Evolutionary conservation across 169 alveolate species (phyloP).

Genomic region (Babesia bovis): DNA sequence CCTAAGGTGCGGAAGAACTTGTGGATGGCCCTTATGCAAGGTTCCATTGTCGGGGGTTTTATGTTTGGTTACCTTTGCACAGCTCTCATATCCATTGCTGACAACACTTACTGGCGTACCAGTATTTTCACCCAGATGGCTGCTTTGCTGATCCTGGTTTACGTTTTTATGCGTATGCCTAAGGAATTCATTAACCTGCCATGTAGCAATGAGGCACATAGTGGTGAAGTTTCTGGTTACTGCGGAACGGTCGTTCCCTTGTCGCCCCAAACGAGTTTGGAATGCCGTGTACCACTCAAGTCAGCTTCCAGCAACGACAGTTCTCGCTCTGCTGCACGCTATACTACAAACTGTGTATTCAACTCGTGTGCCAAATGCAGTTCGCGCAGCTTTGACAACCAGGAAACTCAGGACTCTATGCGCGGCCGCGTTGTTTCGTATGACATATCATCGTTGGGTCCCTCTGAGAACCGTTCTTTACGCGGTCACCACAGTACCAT

Average conservation of each 20-base stretch:
- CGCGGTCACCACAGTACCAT: not conserved
- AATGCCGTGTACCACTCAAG: not conserved
- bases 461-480: not conserved
- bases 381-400: not conserved
- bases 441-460: not conserved
- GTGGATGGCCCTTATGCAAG: conserved; percentile 93
- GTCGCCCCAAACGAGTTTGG: not conserved
- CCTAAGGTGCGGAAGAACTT: conserved; percentile 85
- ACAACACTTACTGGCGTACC: conserved; percentile 42
- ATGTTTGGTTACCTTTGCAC: conserved; percentile 71
- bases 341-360: not conserved
- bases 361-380: not conserved
- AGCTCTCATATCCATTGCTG: conserved; percentile 9
- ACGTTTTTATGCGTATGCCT: conserved; percentile 28
- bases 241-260: not conserved
- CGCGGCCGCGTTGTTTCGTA: not conserved
- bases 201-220: not conserved
- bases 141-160: not conserved
- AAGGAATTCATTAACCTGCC: conserved; percentile 32
- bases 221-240: not conserved
- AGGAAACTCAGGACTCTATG: not conserved
- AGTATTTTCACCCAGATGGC: conserved; percentile 34
- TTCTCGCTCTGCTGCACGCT: not conserved
- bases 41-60: conserved; percentile 87
- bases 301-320: not conserved